Evolutionary conservation across 495 filamentous ascomycete genomes (phyloP).

Genomic region (Penicillium tannophilum): DNA sequence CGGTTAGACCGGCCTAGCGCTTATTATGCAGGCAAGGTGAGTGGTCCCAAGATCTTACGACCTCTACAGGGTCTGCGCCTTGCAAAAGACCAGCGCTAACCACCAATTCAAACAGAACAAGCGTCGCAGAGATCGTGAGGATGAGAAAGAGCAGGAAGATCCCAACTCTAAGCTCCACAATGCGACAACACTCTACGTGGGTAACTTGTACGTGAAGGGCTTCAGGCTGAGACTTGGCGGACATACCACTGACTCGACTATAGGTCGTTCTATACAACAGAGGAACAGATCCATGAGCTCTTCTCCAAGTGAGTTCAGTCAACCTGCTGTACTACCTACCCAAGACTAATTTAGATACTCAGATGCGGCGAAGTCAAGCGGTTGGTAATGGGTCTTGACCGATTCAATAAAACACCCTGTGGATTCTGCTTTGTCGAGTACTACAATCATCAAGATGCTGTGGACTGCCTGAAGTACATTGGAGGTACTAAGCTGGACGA

Average conservation of each 20-base stretch:
- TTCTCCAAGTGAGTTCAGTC: slow-evolving; percentile 70
- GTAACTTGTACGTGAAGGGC: slow-evolving; percentile 74
- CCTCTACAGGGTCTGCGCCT: slow-evolving; percentile 3
- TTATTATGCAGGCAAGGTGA: slow-evolving; percentile 79
- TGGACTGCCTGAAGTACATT: slow-evolving; percentile 98
- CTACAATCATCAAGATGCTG: slow-evolving; percentile 92
- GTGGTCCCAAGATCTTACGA: slow-evolving; percentile 6
- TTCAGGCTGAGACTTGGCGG: background rate
- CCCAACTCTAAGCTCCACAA: slow-evolving; percentile 75
- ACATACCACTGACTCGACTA: slow-evolving; percentile 31
- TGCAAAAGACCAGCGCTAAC: slow-evolving; percentile 12
- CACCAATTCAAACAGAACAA: slow-evolving; percentile 57
- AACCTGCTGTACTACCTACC: background rate
- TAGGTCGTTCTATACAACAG: slow-evolving; percentile 99
- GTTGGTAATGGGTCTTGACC: slow-evolving; percentile 96
- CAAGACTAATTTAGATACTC: slow-evolving; percentile 5
- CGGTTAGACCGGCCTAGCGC: slow-evolving; percentile 86
- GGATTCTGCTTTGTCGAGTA: slow-evolving; percentile 99
- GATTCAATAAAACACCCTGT: slow-evolving; percentile 95
- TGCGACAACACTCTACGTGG: slow-evolving; percentile 95
- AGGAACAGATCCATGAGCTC: slow-evolving; percentile 97
- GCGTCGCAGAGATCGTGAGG: slow-evolving; percentile 61
- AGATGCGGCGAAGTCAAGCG: slow-evolving; percentile 96
- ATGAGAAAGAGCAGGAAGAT: slow-evolving; percentile 52
- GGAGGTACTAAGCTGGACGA: slow-evolving; percentile 99